These are phyloP conservation scores for Gracilaria vermiculophylla DNA, from an alignment of 23 red algal genomes.

Conservation along the genomic window DNA sequence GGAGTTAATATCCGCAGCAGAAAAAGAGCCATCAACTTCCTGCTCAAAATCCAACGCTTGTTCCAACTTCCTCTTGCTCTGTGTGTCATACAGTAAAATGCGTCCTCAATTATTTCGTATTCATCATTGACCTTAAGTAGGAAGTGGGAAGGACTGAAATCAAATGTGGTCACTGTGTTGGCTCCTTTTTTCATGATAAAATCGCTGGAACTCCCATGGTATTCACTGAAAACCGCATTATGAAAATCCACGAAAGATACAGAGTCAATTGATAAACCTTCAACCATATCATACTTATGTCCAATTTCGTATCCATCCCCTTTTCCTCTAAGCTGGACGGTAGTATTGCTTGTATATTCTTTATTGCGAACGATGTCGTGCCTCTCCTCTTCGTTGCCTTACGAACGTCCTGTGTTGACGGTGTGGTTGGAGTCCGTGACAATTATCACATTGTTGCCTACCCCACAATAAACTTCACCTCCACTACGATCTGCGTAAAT, in stretches of 20 bases:
- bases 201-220: not conserved
- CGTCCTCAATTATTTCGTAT: not conserved
- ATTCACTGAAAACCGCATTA: not conserved
- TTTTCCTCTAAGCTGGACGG: not conserved
- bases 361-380: not conserved
- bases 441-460: constrained; percentile 1
- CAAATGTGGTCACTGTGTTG: not conserved
- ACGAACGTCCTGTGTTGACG: not conserved
- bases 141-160: not conserved
- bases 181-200: not conserved
- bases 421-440: not conserved
- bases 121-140: not conserved
- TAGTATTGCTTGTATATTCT: not conserved
- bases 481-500: not conserved
- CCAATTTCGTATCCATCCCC: not conserved
- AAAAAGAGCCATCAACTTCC: not conserved
- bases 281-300: not conserved
- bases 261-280: not conserved
- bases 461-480: not conserved
- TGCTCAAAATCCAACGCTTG: not conserved
- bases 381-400: not conserved
- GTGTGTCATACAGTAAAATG: not conserved
- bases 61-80: not conserved
- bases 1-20: not conserved
- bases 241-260: not conserved